These are phyloP conservation scores for Phlebiopsis gigantea DNA, from an alignment of 768 basidiomycete species.

Conservation along the genomic window DNA sequence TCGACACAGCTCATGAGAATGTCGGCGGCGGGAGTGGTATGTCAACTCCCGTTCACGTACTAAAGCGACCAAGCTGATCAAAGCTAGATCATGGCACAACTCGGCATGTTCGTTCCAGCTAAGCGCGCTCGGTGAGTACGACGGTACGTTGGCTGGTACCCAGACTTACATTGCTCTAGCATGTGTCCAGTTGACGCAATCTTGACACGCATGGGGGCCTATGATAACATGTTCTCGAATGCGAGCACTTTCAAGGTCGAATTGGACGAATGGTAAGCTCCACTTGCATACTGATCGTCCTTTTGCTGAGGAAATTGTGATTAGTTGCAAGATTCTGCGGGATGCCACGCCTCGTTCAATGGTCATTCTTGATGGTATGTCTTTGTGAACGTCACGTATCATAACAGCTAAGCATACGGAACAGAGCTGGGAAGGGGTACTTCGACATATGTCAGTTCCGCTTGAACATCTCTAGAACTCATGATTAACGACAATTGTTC, in stretches of 20 bases:
- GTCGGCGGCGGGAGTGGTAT: conserved; percentile 88
- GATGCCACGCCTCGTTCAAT: conserved; percentile 92
- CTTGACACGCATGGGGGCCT: conserved; percentile 96
- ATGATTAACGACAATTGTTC: conserved; percentile 11
- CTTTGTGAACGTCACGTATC: background rate
- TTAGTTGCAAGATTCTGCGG: conserved; percentile 85
- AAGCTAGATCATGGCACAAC: conserved; percentile 84
- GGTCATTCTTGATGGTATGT: conserved; percentile 88
- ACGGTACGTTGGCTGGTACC: background rate
- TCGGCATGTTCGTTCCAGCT: conserved; percentile 95
- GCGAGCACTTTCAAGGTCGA: conserved; percentile 98
- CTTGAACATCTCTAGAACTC: conserved; percentile 4
- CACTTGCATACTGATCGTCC: background rate
- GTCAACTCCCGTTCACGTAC: too few species aligned
- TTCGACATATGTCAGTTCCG: conserved; percentile 71
- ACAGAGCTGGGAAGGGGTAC: conserved; percentile 95
- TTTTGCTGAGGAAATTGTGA: background rate
- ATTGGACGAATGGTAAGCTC: conserved; percentile 83
- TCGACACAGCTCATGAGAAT: conserved; percentile 73
- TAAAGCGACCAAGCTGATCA: too few species aligned
- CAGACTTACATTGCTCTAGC: conserved; percentile 22
- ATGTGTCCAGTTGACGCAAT: conserved; percentile 89
- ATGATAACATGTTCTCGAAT: conserved; percentile 94
- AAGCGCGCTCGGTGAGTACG: conserved; percentile 60
- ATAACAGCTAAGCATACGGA: background rate